Base-by-base conservation (phyloP, 768 basidiomycete species). In the Lactarius hatsudake region DNA sequence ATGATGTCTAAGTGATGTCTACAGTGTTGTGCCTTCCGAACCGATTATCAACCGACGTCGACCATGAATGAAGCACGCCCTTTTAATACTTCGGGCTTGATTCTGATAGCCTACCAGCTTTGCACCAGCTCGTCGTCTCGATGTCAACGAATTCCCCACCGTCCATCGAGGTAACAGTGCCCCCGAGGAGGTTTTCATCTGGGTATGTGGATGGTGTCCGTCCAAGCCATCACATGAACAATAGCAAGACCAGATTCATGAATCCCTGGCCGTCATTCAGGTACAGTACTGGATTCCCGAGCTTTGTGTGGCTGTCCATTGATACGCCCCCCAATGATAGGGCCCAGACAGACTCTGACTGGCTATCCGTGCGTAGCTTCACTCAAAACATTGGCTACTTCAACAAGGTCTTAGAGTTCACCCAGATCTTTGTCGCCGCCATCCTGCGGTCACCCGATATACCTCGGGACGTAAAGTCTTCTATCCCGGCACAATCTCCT, bases 261-360 rank as follows among this genome's bases (percentile, higher is more conserved):
- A 68, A 68, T 17, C 69, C 69, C n/a, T 70, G 69, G 69, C 69
- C 63, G n/a, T 70, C 69, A 26, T 70, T 62, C 66, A 64, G 67
- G 69, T 68, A 30, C 43, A 61, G 69, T 62, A 30, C 43, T 43
- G 34, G 59, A 40, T 10, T 4, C 18, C 18, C 20, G 6, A 18
- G 4, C 36, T 5, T 45, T 6, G 40, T 20, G 18, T 26, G 32
- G 23, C 42, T 15, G 18, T 36, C 23, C 45, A 48, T 53, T 36
- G 30, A 34, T 32, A 53, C 51, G n/a, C 56, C 15, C 42, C 55
- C 26, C n/a, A 8, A 34, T 34, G 34, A 34, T 28, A 66, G 60
- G 28, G 1, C 1, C 48, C 64, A 34, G 23, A 45, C 30, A 12
- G 36, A 36, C 26, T 55, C 43, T 45, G 63, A 68, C 32, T 70